These are phyloP conservation scores for Fraxinus nigra DNA, from an alignment of 305 asterid genomes.

Conservation along the genomic window DNA sequence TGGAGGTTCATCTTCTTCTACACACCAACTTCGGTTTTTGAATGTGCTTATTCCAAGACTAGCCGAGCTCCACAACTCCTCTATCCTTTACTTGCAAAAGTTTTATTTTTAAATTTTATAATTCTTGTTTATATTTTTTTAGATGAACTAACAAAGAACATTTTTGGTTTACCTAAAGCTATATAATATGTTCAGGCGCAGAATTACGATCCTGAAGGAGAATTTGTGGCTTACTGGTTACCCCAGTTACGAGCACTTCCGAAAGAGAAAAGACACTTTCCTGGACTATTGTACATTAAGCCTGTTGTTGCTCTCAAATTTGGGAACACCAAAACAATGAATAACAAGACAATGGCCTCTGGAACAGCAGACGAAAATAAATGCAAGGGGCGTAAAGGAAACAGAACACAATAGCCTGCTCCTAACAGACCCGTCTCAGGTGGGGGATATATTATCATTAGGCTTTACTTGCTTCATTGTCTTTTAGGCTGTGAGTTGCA, in stretches of 20 bases:
- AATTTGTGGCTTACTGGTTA: slow-evolving; percentile 77
- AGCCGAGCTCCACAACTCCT: not conserved
- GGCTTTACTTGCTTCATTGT: not conserved
- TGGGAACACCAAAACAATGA: slow-evolving; percentile 43
- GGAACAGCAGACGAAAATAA: slow-evolving; percentile 33
- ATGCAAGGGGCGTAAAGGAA: slow-evolving; percentile 30
- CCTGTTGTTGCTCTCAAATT: slow-evolving; percentile 68
- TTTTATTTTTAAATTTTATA: not conserved
- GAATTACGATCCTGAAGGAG: slow-evolving; percentile 85
- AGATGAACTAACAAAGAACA: not conserved
- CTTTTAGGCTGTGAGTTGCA: not conserved
- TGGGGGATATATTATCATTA: not conserved
- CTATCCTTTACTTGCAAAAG: not conserved
- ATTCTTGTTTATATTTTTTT: not conserved
- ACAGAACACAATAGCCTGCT: slow-evolving; percentile 25
- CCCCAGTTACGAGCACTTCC: slow-evolving; percentile 64
- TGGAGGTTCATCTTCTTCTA: not conserved
- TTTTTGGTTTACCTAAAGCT: not conserved
- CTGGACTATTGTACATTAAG: slow-evolving; percentile 59
- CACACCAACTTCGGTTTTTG: not conserved
- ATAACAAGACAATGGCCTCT: slow-evolving; percentile 22
- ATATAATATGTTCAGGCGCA: slow-evolving; percentile 53
- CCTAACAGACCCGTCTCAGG: not conserved
- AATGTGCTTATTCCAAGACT: not conserved
- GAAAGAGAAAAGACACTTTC: slow-evolving; percentile 63